Conservation (phyloP, 208 protist species). For the Wallacemonas sp. region DNA sequence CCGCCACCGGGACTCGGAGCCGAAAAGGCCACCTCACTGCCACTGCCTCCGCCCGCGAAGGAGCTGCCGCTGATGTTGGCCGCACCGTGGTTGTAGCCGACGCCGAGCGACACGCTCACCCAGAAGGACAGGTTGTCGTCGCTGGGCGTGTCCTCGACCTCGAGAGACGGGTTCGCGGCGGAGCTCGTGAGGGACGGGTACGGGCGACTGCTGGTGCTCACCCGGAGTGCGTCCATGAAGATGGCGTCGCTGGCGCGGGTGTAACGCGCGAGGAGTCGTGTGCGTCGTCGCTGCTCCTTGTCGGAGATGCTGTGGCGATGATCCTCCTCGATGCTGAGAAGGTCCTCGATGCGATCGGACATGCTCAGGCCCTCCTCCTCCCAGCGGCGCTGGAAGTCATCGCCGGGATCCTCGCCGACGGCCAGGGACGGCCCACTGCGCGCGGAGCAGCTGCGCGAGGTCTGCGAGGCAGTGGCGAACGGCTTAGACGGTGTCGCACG, state of each 20-base stretch:
- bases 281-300: constrained; percentile 6
- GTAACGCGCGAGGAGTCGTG: constrained; percentile 8
- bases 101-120: constrained; percentile 2
- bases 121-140: constrained; percentile 15
- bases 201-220: constrained; percentile 3
- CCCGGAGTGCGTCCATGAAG: constrained; percentile 11
- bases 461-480: neutral
- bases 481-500: constrained; percentile 1
- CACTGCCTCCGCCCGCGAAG: neutral
- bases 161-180: constrained; percentile 6
- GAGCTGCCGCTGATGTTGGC: constrained; percentile 10
- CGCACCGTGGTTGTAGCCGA: constrained; percentile 6
- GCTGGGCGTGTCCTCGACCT: constrained; percentile 10
- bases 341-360: constrained; percentile 7
- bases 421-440: constrained; percentile 8
- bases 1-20: neutral
- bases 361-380: constrained; percentile 14
- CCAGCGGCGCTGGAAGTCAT: constrained; percentile 9
- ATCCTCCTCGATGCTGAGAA: constrained; percentile 12
- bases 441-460: constrained; percentile 9
- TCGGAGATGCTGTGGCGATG: neutral
- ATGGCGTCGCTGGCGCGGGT: constrained; percentile 7
- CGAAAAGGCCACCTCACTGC: constrained; percentile 5
- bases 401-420: neutral
- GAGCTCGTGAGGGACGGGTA: constrained; percentile 8